Base-by-base conservation (phyloP, 2,329 filamentous ascomycete species). In the Fusarium nelsonii region DNA sequence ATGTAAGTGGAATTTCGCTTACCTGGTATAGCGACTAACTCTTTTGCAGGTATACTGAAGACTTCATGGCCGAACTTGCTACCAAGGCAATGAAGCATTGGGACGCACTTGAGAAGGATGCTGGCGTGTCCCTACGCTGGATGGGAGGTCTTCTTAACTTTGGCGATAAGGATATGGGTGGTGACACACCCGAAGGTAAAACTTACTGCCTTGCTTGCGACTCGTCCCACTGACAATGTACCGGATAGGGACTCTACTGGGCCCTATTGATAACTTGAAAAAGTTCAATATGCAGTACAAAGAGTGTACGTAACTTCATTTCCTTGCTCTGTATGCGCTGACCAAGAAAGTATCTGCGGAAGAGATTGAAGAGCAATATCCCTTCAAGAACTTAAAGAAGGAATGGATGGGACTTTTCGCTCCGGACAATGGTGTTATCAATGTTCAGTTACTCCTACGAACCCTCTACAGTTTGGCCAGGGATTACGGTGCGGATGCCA, bases 121-220 rank as follows among this genome's bases (percentile, higher is more conserved):
- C 64, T 0, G 65, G 64, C 2, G 46, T 66, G 1, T 68, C 65
- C 3, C 58, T 68, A 2, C 64, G 64, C 15, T 63, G 53, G 64
- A 68, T 68, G 64, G 51, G 36, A 2, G 64, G 65, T 1, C 50
- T 68, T 1, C 9, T 76, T 77, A 67, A 67, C 5, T 65, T 67
- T 39, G 63, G 62, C 1, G 63, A 67, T 18, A 44, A 50, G 12
- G 36, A 67, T 6, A 51, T 62, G 36, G 62, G 63, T 0, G 32
- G 33, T 0, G 50, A 57, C 36, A 56, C 62, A 10, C 62, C 63
- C 15, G 62, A 67, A 30, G 63, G 62, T 53, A 40, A 20, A 20
- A 46, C 12, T 7, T 8, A 14, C 14, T 8, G 7, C 5, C 8
- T 2, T 4, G 8, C 4, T 9, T 2, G 2, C 6, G 2, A 4